These are phyloP conservation scores for Colletotrichum cordylinicola DNA, from an alignment of 2,329 filamentous ascomycete genomes.

Conservation along the genomic window DNA sequence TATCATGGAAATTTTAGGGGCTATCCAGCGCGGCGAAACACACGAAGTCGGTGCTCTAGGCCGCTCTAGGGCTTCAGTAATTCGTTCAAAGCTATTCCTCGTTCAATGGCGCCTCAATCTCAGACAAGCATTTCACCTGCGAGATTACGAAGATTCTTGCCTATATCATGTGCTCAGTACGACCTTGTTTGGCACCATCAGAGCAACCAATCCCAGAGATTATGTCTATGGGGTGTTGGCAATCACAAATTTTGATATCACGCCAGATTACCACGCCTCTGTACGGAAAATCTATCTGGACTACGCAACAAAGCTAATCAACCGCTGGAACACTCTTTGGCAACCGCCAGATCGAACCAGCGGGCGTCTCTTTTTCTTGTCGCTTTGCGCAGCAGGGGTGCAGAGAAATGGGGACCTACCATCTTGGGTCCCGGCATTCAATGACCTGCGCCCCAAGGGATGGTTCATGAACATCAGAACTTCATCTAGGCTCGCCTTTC, in stretches of 20 bases:
- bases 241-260: neutral
- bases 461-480: neutral
- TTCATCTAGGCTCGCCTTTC: neutral
- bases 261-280: neutral
- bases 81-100: neutral
- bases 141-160: neutral
- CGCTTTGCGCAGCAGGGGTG: neutral
- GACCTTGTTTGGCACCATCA: neutral
- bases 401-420: neutral
- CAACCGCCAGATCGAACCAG: neutral
- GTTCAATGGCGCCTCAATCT: neutral
- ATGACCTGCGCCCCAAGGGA: neutral
- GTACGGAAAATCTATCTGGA: neutral
- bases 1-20: neutral
- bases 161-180: neutral
- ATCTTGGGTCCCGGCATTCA: neutral
- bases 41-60: neutral
- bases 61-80: neutral
- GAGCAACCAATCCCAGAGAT: neutral
- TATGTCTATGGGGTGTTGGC: neutral
- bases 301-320: neutral
- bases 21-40: neutral
- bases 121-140: neutral
- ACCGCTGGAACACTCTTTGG: neutral
- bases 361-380: neutral